Conservation (phyloP, 73 alveolate species). For the Symbiodinium pilosum region DNA sequence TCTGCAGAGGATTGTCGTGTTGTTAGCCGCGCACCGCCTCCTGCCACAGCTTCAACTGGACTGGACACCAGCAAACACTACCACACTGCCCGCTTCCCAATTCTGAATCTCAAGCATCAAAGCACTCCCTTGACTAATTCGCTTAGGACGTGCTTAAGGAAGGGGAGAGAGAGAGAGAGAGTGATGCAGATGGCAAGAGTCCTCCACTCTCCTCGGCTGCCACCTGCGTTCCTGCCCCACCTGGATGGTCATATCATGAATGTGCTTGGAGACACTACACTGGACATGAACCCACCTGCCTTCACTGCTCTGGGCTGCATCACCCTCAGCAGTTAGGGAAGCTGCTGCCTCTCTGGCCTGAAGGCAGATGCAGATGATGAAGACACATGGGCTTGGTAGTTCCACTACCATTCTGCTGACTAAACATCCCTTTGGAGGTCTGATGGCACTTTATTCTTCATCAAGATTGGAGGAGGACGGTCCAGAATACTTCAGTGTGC, state of each 20-base stretch:
- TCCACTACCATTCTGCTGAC: too few species aligned
- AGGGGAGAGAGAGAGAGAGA: too few species aligned
- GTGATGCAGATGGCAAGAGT: background rate
- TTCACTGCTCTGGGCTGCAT: background rate
- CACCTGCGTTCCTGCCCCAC: background rate
- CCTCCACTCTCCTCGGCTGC: slow-evolving; percentile 1
- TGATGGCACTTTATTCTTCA: too few species aligned
- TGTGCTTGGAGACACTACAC: background rate
- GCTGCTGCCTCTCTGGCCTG: background rate
- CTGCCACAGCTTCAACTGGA: too few species aligned
- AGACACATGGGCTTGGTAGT: too few species aligned
- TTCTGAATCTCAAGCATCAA: background rate
- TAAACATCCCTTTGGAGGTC: too few species aligned
- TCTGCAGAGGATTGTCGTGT: background rate
- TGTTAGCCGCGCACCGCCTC: background rate
- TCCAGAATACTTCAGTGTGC: too few species aligned
- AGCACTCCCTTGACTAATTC: too few species aligned
- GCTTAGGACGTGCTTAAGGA: too few species aligned
- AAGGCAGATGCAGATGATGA: background rate
- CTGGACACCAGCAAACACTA: too few species aligned
- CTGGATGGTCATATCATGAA: background rate
- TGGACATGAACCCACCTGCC: background rate
- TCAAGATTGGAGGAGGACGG: too few species aligned
- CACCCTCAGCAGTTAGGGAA: background rate
- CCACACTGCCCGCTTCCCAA: background rate